These are phyloP conservation scores for Beauveria brongniartii DNA, from an alignment of 2,329 filamentous ascomycete species.

Conservation along the genomic window DNA sequence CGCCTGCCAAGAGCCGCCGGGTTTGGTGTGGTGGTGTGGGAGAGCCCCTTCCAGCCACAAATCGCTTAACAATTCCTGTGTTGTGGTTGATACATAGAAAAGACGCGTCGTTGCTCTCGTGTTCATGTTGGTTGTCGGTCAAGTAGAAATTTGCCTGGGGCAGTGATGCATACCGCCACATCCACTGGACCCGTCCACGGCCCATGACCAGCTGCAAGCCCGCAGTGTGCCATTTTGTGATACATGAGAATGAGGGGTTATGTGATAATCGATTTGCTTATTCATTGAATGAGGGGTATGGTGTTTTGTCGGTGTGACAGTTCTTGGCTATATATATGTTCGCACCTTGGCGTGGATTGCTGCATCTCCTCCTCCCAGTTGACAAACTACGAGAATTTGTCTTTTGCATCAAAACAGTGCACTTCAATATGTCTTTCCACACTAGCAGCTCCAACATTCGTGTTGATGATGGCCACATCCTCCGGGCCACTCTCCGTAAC, in stretches of 20 bases:
- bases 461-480: conserved; percentile 42
- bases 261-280: neutral
- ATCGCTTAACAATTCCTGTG: too few species aligned
- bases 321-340: neutral
- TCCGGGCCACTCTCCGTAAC: conserved; percentile 28
- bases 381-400: too few species aligned
- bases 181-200: conserved; percentile 1
- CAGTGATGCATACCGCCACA: conserved; percentile 1
- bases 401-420: neutral
- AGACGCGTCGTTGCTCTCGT: neutral
- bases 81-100: too few species aligned
- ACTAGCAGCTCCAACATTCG: conserved; percentile 34
- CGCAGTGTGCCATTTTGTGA: neutral
- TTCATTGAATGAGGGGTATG: neutral
- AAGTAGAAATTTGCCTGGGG: neutral
- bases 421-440: conserved; percentile 33
- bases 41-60: too few species aligned
- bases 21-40: too few species aligned
- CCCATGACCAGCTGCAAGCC: neutral
- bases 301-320: neutral
- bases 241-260: neutral
- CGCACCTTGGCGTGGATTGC: neutral
- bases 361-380: too few species aligned
- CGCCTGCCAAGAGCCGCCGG: too few species aligned
- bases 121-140: neutral